Base-by-base conservation (phyloP, 805 yeast species). In the Komagataella mondaviorum region DNA sequence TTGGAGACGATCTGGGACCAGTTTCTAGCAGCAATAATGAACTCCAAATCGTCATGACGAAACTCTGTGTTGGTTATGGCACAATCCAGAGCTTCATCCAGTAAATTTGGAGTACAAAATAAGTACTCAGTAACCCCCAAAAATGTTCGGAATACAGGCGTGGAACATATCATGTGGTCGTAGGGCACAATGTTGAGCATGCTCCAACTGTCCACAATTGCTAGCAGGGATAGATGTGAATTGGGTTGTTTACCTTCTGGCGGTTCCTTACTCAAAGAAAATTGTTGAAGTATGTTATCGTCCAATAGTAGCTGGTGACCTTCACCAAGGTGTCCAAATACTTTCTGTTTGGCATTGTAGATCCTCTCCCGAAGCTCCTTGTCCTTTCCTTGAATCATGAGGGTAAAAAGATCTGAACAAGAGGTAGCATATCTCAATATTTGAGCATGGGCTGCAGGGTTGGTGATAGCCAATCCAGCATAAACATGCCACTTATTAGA, bases 401-500 rank as follows among this genome's bases (percentile, higher is more conserved):
- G 67, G 23, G 91, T 78, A 63, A 85, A 90, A 47, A 93, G 70
- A 51, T 86, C 93, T 0, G 93, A 84, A 2, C 85, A 84, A 1
- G 96, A 85, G 43, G 78, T 76, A 2, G 98, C 85, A 63, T 91
- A 93, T 63, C 90, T 97, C 56, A 86, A 72, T 17, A 95, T 84
- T 66, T 93, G 98, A 45, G 76, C 78, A 61, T 91, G 97, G 0
- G 98, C 97, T 46, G 90, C 80, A 1, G 96, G 97, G 60, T 93
- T 93, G 1, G 96, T 85, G 57, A 93, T 91, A 7, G 98, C 97
- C 59, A 93, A 72, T 0, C 99, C 99, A 4, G 98, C 98, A 62
- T 93, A 93, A 30, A 93, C 98, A 64, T 93, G 99, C 95, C 96
- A 93, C 67, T 90, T 89, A 67, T 90, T 93, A 16, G 96, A 81